These are phyloP conservation scores for Chaetomium cochliodes DNA, from an alignment of 495 filamentous ascomycete species.

Conservation along the genomic window DNA sequence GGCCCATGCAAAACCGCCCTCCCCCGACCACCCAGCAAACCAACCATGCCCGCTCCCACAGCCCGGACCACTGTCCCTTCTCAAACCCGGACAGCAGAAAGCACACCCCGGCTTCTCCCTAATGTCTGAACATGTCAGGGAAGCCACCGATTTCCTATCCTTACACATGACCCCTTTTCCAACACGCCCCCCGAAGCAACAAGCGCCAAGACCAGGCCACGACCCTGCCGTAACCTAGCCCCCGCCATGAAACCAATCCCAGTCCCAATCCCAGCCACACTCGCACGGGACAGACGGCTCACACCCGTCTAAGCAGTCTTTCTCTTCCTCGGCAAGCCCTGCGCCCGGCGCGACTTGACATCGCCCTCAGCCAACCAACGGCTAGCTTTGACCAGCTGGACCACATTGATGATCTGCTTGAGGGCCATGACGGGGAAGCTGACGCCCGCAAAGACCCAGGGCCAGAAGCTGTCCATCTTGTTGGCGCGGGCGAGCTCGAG, in stretches of 20 bases:
- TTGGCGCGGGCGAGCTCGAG: slow-evolving; percentile 88
- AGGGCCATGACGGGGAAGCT: slow-evolving; percentile 80
- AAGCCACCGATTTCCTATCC: neutral
- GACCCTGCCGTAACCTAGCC: neutral
- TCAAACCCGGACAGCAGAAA: neutral
- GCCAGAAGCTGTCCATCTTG: slow-evolving; percentile 82
- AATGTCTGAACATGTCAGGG: neutral
- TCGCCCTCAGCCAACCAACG: slow-evolving; percentile 92
- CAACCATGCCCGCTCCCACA: neutral
- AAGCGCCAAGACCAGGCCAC: too few relatives aligned
- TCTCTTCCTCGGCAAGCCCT: slow-evolving; percentile 50
- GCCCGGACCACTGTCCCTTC: neutral
- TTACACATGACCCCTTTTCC: neutral
- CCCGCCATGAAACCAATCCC: neutral
- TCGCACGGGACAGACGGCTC: neutral
- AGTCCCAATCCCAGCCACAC: neutral
- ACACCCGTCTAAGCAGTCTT: slow-evolving; percentile 27
- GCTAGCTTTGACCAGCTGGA: slow-evolving; percentile 92
- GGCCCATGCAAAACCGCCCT: neutral
- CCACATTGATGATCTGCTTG: slow-evolving; percentile 92
- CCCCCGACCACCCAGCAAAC: neutral
- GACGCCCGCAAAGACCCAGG: slow-evolving; percentile 84
- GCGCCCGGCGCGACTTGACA: slow-evolving; percentile 52
- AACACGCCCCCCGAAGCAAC: too few relatives aligned
- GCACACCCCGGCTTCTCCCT: neutral